Evolutionary conservation across 192 early-diverging fungal genomes (phyloP), one percentile per base, ranked within the genome.

Genomic region (Diversispora epigaea): DNA sequence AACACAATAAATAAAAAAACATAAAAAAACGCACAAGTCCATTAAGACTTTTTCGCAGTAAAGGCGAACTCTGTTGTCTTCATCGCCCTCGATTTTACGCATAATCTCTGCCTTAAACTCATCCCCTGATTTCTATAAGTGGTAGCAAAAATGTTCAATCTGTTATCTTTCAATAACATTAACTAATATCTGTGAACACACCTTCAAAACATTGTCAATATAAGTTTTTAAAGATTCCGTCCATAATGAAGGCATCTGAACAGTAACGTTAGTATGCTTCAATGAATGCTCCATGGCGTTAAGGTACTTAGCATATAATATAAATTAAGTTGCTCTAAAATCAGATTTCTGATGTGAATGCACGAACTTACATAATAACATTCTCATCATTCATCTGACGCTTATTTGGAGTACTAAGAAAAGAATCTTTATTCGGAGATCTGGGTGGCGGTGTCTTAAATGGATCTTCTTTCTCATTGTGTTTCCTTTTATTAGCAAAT

Each of bases 11-110:
- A 60, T 22, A 60, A 58, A 65, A 6, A 46, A 22, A 60, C 10
- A 60, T 25, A 65, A 6, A 46, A 65, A 6, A 65, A 43, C 57
- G 21, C 47, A 73, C 72, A 73, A 73, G 40, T 73, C 72, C 43
- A 73, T 62, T 43, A 73, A 73, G 11, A 73, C 11, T 47, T 73
- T 73, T 49, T 62, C 39, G 60, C 72, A 73, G 47, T 73, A 73
- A 73, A 60, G 72, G 21, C 58, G 40, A 62, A 73, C 45, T 32
- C 0, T 11, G 10, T 66, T 66, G 4, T 41, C 17, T 60, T 60
- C 57, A 11, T 62, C 72, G 62, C 61, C 57, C 72, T 57, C 14
- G 6, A 47, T 62, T 73, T 73, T 73, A 5, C 8, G 56, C 55
- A 62, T 19, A 62, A 73, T 73, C 47, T 57, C 72, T 21, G 11